Percentiles rank a stretch among this genome's conserved stretches.
Conservation (phyloP, 306 rosid species). For the Spatholobus suberectus region DNA sequence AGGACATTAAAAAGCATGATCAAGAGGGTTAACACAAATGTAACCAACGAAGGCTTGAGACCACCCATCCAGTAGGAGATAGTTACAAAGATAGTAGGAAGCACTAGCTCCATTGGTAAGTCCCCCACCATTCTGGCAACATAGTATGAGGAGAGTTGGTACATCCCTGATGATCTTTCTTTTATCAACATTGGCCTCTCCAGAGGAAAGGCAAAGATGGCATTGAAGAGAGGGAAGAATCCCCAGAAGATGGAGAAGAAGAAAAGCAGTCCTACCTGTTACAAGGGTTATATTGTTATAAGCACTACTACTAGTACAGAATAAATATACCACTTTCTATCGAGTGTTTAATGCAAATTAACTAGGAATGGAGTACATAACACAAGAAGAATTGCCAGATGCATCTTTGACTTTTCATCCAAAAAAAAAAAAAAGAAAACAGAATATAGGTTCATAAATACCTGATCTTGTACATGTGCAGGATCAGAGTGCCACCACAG, state of each 20-base stretch:
- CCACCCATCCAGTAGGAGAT: conserved; percentile 92
- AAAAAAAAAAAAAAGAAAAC: too few species aligned
- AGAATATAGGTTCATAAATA: conserved; percentile 28
- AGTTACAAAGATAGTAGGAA: conserved; percentile 76
- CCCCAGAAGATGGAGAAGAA: conserved; percentile 97
- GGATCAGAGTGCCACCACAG: conserved; percentile 89
- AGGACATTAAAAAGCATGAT: conserved; percentile 78
- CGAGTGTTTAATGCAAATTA: not conserved
- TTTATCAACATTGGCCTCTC: conserved; percentile 83
- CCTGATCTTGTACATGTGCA: conserved; percentile 89
- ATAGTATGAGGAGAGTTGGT: conserved; percentile 86
- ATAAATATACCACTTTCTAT: not conserved
- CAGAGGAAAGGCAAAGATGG: conserved; percentile 80
- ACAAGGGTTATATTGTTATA: conserved; percentile 9
- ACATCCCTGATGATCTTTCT: conserved; percentile 91
- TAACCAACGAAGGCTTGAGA: conserved; percentile 69
- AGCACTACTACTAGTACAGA: not conserved
- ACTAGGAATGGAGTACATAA: not conserved
- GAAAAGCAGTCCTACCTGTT: conserved; percentile 88
- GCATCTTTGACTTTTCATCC: not conserved
- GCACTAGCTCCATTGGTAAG: conserved; percentile 91
- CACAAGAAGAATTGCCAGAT: not conserved
- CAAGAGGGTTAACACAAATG: conserved; percentile 69
- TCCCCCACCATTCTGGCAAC: conserved; percentile 78
- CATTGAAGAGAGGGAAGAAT: conserved; percentile 83